Base-by-base conservation (phyloP, 805 yeast species). In the Candida qinlingensis region DNA sequence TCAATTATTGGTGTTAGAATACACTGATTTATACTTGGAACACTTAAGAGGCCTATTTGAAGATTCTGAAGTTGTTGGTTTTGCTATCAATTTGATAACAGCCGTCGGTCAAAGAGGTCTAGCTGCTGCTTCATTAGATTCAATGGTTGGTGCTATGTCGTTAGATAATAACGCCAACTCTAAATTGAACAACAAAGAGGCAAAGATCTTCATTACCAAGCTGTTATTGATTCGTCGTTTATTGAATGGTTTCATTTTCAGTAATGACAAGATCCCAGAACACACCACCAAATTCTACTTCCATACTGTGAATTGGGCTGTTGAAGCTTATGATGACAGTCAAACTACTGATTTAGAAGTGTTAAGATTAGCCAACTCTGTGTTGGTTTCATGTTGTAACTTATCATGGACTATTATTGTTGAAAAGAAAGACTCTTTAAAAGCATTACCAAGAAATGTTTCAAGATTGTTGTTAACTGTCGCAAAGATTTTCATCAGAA, bases 1-100 rank as follows among this genome's bases (percentile, higher is more conserved):
- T 60, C 94, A 86, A 63, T 67, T 79, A n/a, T 65, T 77, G 34
- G 64, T 87, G 30, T 62, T 86, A 51, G 86, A 83, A 48, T 74
- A 76, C 27, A 67, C 82, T 49, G 87, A 83, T 57, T 65, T 77
- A 28, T 77, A 82, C 60, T 58, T 81, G 38, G 71, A 66, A 33
- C 64, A 74, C 4, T 67, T 81, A 43, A 66, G 69, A 50, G 59
- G 60, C 0, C 60, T 72, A 28, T 65, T 74, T 47, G 67, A 68
- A 39, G 74, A 69, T 42, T 54, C 56, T 4, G 72, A 67, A 10
- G 58, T 79, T 30, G 67, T 79, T 46, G 62, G 63, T 5, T 69
- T 72, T 48, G 70, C 76, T 9, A 64, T 73, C 35, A 61, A 60
- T 5, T 74, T 83, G 63, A 68, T 81, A 41, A 76, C 77, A 44